Base-by-base conservation (phyloP, 2,329 filamentous ascomycete species). In the Ophiocordyceps sinensis region DNA sequence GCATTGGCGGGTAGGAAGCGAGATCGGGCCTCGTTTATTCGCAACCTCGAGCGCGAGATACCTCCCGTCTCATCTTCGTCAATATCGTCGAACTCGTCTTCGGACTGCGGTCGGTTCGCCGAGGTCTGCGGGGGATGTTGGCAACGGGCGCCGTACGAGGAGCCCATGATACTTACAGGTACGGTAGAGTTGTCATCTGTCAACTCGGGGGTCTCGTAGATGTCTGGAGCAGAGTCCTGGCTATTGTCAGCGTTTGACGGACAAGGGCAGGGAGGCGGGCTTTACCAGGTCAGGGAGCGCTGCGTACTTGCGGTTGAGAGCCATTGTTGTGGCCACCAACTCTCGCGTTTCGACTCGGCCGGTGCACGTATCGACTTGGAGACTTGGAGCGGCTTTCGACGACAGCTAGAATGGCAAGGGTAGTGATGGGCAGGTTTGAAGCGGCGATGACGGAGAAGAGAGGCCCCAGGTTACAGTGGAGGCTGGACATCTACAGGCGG, bases 151-250 rank as follows among this genome's bases (percentile, higher is more conserved):
- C 6, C 3, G 32, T n/a, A n/a, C n/a, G n/a, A 14, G 21, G 23
- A 34, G 11, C 19, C 9, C 34, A 37, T 36, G 15, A 13, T n/a
- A 60, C 75, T 61, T 66, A 89, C 85, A 42, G 80, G 84, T 43
- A 87, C 67, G 38, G 87, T 94, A 19, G 87, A 94, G 47, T 78
- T 83, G 61, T 94, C 88, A 56, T 94, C 86, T 43, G 83, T 89
- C 49, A 95, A 68, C 42, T 94, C 88, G 49, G 89, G 88, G 14
- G 91, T 96, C 64, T 96, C 89, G 68, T 95, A 96, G 53, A 94
- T 85, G 56, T 96, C 91, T 49, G 88, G 88, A 26, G 88, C 87
- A 41, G 82, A 83, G 64, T 95, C 88, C 84, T 93, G 50, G 41
- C 21, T 19, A 37, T 41, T 23, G 48, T 57, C 47, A 57, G 51